Conservation (phyloP, 1,284 basidiomycete genomes). For the Trametes hirsuta region DNA sequence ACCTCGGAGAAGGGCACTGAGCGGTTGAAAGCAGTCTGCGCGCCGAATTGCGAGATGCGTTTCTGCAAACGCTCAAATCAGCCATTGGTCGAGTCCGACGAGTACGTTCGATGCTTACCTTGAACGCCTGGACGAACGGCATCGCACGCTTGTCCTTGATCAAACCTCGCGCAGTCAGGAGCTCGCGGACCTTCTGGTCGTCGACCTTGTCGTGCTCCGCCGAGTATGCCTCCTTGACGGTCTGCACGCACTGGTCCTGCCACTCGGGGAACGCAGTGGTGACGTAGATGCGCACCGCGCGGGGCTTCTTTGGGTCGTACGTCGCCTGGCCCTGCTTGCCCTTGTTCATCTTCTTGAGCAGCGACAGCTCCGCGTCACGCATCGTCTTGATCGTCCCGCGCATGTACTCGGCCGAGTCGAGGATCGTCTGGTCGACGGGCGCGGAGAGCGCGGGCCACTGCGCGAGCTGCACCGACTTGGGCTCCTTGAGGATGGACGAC, state of each 20-base stretch:
- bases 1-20: constrained; percentile 87
- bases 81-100: background rate
- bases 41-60: constrained; percentile 82
- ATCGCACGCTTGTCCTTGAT: constrained; percentile 96
- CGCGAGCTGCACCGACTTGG: constrained; percentile 82
- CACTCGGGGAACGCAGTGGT: constrained; percentile 92
- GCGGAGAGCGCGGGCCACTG: constrained; percentile 72
- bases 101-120: constrained; percentile 52
- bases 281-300: constrained; percentile 87
- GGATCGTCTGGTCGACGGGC: constrained; percentile 59
- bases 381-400: constrained; percentile 86
- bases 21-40: constrained; percentile 85
- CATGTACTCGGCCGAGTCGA: constrained; percentile 85
- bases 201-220: constrained; percentile 71
- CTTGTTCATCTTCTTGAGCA: constrained; percentile 79
- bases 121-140: constrained; percentile 94
- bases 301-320: constrained; percentile 85
- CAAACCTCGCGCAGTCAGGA: constrained; percentile 76
- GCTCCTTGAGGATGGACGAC: constrained; percentile 73
- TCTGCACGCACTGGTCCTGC: constrained; percentile 85
- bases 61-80: constrained; percentile 51
- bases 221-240: constrained; percentile 75
- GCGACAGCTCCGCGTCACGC: constrained; percentile 83
- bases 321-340: constrained; percentile 55
- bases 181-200: constrained; percentile 78